A percentile compares a stretch with the other conserved stretches of the same genome.
These are phyloP conservation scores for Exophiala bonariae DNA, from an alignment of 2,329 filamentous ascomycete species.

Conservation along the genomic window DNA sequence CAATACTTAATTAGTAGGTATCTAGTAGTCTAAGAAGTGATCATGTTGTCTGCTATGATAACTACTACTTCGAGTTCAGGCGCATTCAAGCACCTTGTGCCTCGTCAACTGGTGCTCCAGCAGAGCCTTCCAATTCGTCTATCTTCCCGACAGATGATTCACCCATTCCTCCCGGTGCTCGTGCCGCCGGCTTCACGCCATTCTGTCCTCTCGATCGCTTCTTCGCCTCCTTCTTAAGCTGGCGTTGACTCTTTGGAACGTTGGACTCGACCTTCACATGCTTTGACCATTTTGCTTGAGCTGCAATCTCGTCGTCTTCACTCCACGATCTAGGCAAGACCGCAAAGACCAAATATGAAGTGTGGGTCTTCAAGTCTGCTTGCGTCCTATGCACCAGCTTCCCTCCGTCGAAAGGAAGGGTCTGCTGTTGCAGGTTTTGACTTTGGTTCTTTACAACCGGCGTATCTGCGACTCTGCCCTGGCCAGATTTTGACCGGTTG, in stretches of 20 bases:
- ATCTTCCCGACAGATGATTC: no score
- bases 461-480: slow-evolving; percentile 29
- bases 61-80: no score
- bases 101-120: no score
- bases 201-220: slow-evolving; percentile 16
- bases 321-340: slow-evolving; percentile 84
- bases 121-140: no score
- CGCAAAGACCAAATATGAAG: slow-evolving; percentile 94
- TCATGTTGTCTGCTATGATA: no score
- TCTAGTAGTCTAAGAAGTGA: no score
- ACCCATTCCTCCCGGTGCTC: no score
- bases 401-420: slow-evolving; percentile 72
- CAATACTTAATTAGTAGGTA: no score
- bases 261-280: slow-evolving; percentile 17
- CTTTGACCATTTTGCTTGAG: slow-evolving; percentile 58
- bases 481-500: no score
- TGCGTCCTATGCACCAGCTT: slow-evolving; percentile 78
- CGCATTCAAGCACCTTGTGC: no score
- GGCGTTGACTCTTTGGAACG: slow-evolving; percentile 24
- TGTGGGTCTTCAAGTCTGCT: slow-evolving; percentile 89
- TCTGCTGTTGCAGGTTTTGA: slow-evolving; percentile 24
- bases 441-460: no score
- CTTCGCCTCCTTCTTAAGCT: slow-evolving; percentile 30
- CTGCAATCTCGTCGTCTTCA: slow-evolving; percentile 73
- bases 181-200: background rate